Conservation (phyloP, 2,329 filamentous ascomycete species). For the Penicillium digitatum region DNA sequence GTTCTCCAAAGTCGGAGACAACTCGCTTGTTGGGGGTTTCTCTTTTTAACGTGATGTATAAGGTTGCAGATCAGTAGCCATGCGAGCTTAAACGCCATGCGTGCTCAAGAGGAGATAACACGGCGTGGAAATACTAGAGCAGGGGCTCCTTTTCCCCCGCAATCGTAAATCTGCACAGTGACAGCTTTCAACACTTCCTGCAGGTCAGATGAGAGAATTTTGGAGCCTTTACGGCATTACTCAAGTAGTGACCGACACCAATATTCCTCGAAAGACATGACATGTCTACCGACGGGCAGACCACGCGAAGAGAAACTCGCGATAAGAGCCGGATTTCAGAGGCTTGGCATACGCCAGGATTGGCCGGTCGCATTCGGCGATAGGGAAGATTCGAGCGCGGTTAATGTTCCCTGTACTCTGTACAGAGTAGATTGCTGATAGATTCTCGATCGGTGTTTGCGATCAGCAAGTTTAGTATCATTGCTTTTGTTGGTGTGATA, state of each 20-base stretch:
- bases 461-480: not conserved
- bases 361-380: slow-evolving; percentile 7
- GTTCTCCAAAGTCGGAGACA: not conserved
- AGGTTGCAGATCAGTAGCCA: not conserved
- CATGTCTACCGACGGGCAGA: not conserved
- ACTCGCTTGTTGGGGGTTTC: not conserved
- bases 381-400: not conserved
- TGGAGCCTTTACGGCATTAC: not conserved
- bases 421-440: not conserved
- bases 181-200: slow-evolving; percentile 8
- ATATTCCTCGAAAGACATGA: not conserved
- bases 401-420: not conserved
- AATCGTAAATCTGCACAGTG: slow-evolving; percentile 15
- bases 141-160: slow-evolving; percentile 1
- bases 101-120: too few species aligned
- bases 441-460: too few species aligned
- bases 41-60: not conserved
- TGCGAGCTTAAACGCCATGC: too few species aligned
- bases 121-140: not conserved
- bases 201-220: slow-evolving; percentile 14
- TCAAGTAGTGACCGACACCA: not conserved
- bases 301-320: not conserved
- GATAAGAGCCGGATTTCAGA: not conserved
- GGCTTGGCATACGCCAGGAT: slow-evolving; percentile 12
- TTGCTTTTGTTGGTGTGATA: not conserved